phyloP scores from a whole-genome alignment of 2,329 filamentous ascomycete genomes.

The Penicillium sp. region DNA sequence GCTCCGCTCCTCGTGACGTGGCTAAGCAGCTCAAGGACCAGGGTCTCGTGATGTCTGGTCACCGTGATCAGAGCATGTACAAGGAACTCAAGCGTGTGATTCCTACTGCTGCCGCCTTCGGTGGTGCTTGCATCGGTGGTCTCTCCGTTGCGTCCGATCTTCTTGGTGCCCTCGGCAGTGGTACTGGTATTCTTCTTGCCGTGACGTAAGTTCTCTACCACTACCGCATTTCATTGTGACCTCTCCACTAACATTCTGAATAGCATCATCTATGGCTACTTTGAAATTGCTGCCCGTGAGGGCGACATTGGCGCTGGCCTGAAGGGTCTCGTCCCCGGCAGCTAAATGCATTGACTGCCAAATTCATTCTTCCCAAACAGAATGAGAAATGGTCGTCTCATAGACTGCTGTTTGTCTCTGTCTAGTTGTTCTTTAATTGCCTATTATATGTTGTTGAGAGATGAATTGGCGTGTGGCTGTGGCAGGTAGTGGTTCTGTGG shows the following conservation, averaged over 20 bases:
- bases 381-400: conserved; percentile 26
- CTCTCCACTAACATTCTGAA: conserved; percentile 28
- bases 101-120: conserved; percentile 93
- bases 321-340: conserved; percentile 57
- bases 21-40: conserved; percentile 99
- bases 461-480: conserved; percentile 18
- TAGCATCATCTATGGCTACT: conserved; percentile 98
- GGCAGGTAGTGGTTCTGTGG: too few relatives aligned
- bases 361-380: conserved; percentile 26
- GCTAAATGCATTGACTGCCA: conserved; percentile 28
- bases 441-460: conserved; percentile 23
- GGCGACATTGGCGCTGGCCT: conserved; percentile 76
- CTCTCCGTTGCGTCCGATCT: conserved; percentile 94
- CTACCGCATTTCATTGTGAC: background rate
- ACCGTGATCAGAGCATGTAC: conserved; percentile 99
- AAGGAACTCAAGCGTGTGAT: conserved; percentile 99
- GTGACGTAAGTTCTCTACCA: conserved; percentile 70
- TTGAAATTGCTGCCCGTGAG: conserved; percentile 98
- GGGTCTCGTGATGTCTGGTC: conserved; percentile 97
- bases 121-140: conserved; percentile 97
- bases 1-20: conserved; percentile 93
- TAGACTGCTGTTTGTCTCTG: conserved; percentile 14
- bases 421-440: conserved; percentile 26
- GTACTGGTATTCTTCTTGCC: conserved; percentile 94
- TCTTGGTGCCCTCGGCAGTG: conserved; percentile 88